These are phyloP conservation scores for Dendrobium chrysotoxum DNA, from an alignment of 106 monocot species.

Conservation along the genomic window DNA sequence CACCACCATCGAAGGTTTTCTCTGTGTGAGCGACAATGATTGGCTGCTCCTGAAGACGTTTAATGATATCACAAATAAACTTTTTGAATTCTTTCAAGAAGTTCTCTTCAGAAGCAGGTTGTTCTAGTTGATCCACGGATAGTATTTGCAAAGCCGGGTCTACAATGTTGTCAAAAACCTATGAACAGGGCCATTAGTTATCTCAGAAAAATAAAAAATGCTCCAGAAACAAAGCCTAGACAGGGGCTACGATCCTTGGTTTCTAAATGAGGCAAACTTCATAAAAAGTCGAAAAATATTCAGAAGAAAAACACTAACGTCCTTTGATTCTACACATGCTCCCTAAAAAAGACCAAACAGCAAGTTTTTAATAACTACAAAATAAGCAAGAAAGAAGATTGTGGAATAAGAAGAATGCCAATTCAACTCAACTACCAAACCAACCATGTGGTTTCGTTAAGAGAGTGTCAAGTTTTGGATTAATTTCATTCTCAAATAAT, in stretches of 20 bases:
- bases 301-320: neutral
- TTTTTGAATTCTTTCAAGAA: conserved; percentile 65
- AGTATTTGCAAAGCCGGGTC: conserved; percentile 47
- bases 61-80: conserved; percentile 28
- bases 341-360: neutral
- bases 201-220: neutral
- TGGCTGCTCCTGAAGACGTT: conserved; percentile 55
- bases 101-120: conserved; percentile 41
- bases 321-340: neutral
- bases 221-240: neutral
- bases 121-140: conserved; percentile 25
- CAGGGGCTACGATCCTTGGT: too few relatives aligned
- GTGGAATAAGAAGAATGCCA: neutral
- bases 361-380: neutral
- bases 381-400: neutral
- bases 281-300: too few relatives aligned
- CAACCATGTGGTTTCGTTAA: neutral
- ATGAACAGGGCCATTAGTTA: conserved; percentile 2
- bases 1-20: conserved; percentile 67
- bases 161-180: conserved; percentile 61
- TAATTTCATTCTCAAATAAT: too few relatives aligned
- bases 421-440: neutral
- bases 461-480: too few relatives aligned
- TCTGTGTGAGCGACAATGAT: conserved; percentile 88
- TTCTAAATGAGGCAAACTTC: neutral